These are phyloP conservation scores for Candida piceae DNA, from an alignment of 805 yeast species.

Conservation along the genomic window DNA sequence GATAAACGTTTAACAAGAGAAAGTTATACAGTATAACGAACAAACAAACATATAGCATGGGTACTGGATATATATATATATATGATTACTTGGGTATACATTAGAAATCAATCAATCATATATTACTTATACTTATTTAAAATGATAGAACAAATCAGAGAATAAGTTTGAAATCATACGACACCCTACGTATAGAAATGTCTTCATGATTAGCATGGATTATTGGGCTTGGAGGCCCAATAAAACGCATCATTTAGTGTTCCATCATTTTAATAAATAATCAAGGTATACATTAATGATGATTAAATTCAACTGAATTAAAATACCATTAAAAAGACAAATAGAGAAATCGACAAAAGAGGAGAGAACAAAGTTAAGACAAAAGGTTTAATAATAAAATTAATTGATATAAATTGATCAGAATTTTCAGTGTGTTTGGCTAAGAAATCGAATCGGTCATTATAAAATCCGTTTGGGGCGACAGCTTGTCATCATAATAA, in stretches of 20 bases:
- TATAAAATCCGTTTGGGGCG: constrained; percentile 67
- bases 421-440: constrained; percentile 70
- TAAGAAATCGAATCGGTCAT: constrained; percentile 62
- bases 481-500: constrained; percentile 57
- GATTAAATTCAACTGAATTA: no score
- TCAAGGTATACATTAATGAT: no score
- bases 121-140: no score
- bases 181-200: constrained; percentile 2
- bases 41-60: no score
- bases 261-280: no score
- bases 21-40: no score
- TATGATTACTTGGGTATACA: no score
- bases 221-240: constrained; percentile 13
- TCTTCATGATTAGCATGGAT: constrained; percentile 59
- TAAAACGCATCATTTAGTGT: constrained; percentile 40
- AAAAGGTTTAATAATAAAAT: no score
- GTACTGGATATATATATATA: no score
- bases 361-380: no score
- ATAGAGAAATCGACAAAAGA: not conserved
- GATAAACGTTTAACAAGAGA: no score
- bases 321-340: not conserved
- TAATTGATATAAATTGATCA: constrained; percentile 35
- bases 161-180: constrained; percentile 35
- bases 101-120: no score
- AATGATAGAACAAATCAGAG: not conserved